phyloP scores from a whole-genome alignment of 2,329 filamentous ascomycete genomes.

The Aspergillus sp. region DNA sequence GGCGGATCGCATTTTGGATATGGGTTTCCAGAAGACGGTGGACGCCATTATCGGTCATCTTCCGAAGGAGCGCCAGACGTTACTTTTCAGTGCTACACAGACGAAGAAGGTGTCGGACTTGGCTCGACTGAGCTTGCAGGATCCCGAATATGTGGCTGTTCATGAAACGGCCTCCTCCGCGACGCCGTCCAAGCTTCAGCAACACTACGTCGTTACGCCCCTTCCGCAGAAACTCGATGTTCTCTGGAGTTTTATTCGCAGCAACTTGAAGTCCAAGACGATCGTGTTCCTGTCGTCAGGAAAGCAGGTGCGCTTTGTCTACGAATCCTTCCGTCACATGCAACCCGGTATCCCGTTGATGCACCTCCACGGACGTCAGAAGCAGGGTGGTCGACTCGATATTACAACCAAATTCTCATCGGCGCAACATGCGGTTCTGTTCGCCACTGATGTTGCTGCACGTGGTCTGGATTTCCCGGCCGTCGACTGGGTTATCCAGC shows the following conservation, averaged over 20 bases:
- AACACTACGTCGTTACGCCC: conserved; percentile 86
- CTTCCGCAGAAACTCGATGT: conserved; percentile 88
- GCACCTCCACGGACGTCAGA: conserved; percentile 91
- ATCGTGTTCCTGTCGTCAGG: conserved; percentile 93
- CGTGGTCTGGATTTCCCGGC: conserved; percentile 93
- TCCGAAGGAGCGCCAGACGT: conserved; percentile 79
- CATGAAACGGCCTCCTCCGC: conserved; percentile 79
- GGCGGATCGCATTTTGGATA: conserved; percentile 94
- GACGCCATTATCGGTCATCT: conserved; percentile 93
- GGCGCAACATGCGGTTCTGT: conserved; percentile 81
- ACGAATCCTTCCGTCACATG: conserved; percentile 87
- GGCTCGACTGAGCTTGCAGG: conserved; percentile 79
- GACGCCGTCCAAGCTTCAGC: conserved; percentile 80
- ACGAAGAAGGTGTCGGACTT: conserved; percentile 92
- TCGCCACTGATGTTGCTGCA: conserved; percentile 93
- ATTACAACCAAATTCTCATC: conserved; percentile 81
- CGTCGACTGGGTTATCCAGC: conserved; percentile 98
- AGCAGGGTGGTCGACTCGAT: conserved; percentile 83
- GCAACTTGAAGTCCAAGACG: conserved; percentile 90
- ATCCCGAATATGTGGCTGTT: conserved; percentile 93
- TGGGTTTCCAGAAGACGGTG: conserved; percentile 89
- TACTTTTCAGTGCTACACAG: conserved; percentile 95
- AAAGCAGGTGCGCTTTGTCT: conserved; percentile 95
- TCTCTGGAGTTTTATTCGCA: conserved; percentile 86
- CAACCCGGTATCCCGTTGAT: conserved; percentile 92